These are phyloP conservation scores for Phytophthora sansomeana DNA, from an alignment of 352 stramenopile genomes.

Conservation along the genomic window DNA sequence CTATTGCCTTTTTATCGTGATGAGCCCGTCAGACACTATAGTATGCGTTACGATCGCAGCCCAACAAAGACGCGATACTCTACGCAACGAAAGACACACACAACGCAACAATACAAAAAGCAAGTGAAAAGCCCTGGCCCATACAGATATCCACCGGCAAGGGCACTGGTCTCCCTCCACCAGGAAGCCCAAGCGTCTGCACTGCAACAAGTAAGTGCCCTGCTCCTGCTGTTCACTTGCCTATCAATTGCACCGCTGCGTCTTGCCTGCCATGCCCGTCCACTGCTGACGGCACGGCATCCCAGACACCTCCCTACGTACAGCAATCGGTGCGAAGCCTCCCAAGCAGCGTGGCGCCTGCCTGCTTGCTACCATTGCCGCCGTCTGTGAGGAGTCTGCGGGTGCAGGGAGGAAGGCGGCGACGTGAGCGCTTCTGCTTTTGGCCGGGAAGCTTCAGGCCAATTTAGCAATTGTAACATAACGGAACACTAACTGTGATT, in stretches of 20 bases:
- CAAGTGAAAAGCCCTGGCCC: constrained; percentile 13
- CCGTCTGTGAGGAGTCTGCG: background rate
- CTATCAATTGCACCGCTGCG: background rate
- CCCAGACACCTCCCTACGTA: background rate
- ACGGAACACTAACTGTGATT: constrained; percentile 24
- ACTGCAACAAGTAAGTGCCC: background rate
- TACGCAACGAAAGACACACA: constrained; percentile 31
- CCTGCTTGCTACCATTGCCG: background rate
- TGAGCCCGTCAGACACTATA: background rate
- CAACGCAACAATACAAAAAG: constrained; percentile 44
- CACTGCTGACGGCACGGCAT: background rate
- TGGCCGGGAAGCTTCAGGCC: too few species aligned
- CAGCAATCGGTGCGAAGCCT: background rate
- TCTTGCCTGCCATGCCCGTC: background rate
- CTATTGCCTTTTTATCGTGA: background rate
- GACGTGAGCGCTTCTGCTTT: too few species aligned
- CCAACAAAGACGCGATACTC: background rate
- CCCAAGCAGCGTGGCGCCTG: too few species aligned
- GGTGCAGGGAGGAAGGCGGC: background rate
- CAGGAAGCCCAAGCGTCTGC: background rate
- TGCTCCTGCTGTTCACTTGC: background rate
- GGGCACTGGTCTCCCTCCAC: constrained; percentile 7
- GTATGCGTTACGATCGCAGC: background rate
- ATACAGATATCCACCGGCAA: constrained; percentile 21
- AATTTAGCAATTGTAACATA: constrained; percentile 3